These are phyloP conservation scores for Diplogelasinospora grovesii DNA, from an alignment of 495 filamentous ascomycete genomes.

Conservation along the genomic window DNA sequence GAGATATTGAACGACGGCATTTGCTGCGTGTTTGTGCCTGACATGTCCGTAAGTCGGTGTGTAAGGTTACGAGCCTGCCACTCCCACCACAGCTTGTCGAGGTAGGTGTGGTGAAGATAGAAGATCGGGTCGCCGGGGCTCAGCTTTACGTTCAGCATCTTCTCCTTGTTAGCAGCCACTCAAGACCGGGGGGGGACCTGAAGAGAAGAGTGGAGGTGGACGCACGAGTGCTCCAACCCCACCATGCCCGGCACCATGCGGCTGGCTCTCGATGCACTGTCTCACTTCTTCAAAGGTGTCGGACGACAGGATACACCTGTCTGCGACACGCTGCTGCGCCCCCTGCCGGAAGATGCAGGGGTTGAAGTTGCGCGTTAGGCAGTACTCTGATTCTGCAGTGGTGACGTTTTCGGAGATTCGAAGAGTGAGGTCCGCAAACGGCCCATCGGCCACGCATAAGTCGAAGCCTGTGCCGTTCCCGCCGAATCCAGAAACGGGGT, in stretches of 20 bases:
- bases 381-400: constrained; percentile 19
- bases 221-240: constrained; percentile 28
- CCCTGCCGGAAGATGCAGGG: constrained; percentile 16
- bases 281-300: constrained; percentile 23
- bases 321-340: too few relatives aligned
- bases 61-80: constrained; percentile 39
- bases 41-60: constrained; percentile 22
- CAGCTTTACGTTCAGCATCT: constrained; percentile 25
- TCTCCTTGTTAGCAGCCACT: neutral
- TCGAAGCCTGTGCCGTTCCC: constrained; percentile 29
- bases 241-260: constrained; percentile 35
- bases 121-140: constrained; percentile 43
- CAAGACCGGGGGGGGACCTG: too few relatives aligned
- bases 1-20: too few relatives aligned
- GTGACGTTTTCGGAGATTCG: constrained; percentile 26
- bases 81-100: constrained; percentile 44
- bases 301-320: too few relatives aligned
- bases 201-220: neutral
- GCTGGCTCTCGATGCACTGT: constrained; percentile 32
- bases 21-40: too few relatives aligned
- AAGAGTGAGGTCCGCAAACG: constrained; percentile 33
- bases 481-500: constrained; percentile 32
- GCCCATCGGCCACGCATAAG: constrained; percentile 40
- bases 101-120: constrained; percentile 44
- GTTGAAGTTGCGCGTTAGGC: constrained; percentile 28